Percentiles rank a stretch among this genome's conserved stretches.
Evolutionary conservation across 2,329 filamentous ascomycete species (phyloP).

Genomic region (Fusarium torulosum): DNA sequence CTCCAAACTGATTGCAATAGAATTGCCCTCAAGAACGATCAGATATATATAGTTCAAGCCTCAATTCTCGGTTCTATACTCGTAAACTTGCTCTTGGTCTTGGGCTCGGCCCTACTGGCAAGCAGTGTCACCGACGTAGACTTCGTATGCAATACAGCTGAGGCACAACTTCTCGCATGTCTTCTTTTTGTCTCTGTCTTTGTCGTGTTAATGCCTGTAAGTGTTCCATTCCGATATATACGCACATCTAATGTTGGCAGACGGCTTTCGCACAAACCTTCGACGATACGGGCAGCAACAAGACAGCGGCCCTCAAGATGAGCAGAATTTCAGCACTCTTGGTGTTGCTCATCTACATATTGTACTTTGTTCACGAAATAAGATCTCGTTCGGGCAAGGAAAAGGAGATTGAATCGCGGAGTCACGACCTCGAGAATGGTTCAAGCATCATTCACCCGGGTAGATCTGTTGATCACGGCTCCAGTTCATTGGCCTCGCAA

Average conservation of each 20-base stretch:
- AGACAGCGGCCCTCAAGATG: constrained; percentile 74
- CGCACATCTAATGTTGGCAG: constrained; percentile 26
- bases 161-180: constrained; percentile 52
- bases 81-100: constrained; percentile 78
- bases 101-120: constrained; percentile 79
- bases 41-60: constrained; percentile 82
- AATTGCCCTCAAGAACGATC: constrained; percentile 64
- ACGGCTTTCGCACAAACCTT: constrained; percentile 65
- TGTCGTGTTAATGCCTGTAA: constrained; percentile 53
- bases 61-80: constrained; percentile 81
- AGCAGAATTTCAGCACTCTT: constrained; percentile 83
- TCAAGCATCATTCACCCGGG: not conserved
- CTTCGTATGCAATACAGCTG: constrained; percentile 58
- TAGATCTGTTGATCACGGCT: not conserved
- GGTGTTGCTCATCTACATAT: constrained; percentile 77
- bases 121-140: constrained; percentile 77
- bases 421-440: constrained; percentile 43
- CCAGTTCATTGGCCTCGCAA: not conserved
- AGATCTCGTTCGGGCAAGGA: constrained; percentile 73
- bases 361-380: constrained; percentile 81
- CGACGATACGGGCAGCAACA: constrained; percentile 64
- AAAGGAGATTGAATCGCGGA: constrained; percentile 75
- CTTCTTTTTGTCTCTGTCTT: constrained; percentile 55
- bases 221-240: not conserved
- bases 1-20: constrained; percentile 53